These are phyloP conservation scores for Choiromyces venosus DNA, from an alignment of 495 filamentous ascomycete genomes.

Conservation along the genomic window DNA sequence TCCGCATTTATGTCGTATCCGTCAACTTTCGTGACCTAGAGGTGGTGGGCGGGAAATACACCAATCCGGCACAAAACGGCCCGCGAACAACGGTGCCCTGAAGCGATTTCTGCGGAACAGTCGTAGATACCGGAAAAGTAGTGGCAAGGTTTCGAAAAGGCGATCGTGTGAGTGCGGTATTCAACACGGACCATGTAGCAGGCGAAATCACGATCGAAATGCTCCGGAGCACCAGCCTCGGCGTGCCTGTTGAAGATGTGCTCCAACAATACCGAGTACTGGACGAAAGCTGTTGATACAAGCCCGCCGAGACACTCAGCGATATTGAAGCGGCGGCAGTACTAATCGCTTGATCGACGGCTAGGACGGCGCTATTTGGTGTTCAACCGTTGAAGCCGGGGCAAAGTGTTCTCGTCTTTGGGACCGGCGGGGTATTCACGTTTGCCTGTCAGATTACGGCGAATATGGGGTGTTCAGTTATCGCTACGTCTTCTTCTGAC, in stretches of 20 bases:
- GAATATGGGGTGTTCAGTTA: slow-evolving; percentile 43
- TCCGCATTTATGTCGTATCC: slow-evolving; percentile 68
- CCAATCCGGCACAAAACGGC: slow-evolving; percentile 49
- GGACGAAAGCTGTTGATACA: slow-evolving; percentile 35
- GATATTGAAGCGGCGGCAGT: slow-evolving; percentile 34
- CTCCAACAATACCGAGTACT: slow-evolving; percentile 28
- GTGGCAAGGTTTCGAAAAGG: slow-evolving; percentile 63
- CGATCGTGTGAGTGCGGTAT: slow-evolving; percentile 36
- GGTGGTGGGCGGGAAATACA: slow-evolving; percentile 51
- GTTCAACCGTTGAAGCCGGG: slow-evolving; percentile 25
- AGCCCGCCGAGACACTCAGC: slow-evolving; percentile 24
- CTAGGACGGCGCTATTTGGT: slow-evolving; percentile 46
- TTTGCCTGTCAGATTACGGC: slow-evolving; percentile 45
- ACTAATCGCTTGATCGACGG: slow-evolving; percentile 40
- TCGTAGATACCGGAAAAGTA: slow-evolving; percentile 61
- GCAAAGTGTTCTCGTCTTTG: slow-evolving; percentile 40
- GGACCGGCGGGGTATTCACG: slow-evolving; percentile 43
- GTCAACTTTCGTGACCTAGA: slow-evolving; percentile 80
- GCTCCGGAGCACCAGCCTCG: slow-evolving; percentile 3
- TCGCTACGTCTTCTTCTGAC: slow-evolving; percentile 45
- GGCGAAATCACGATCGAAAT: slow-evolving; percentile 11
- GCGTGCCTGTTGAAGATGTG: slow-evolving; percentile 32
- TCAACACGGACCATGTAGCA: slow-evolving; percentile 27
- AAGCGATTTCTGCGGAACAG: slow-evolving; percentile 44
- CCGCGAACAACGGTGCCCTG: slow-evolving; percentile 31